phyloP scores from a whole-genome alignment of 2,329 filamentous ascomycete genomes.

The Mycosphaerella sp. region DNA sequence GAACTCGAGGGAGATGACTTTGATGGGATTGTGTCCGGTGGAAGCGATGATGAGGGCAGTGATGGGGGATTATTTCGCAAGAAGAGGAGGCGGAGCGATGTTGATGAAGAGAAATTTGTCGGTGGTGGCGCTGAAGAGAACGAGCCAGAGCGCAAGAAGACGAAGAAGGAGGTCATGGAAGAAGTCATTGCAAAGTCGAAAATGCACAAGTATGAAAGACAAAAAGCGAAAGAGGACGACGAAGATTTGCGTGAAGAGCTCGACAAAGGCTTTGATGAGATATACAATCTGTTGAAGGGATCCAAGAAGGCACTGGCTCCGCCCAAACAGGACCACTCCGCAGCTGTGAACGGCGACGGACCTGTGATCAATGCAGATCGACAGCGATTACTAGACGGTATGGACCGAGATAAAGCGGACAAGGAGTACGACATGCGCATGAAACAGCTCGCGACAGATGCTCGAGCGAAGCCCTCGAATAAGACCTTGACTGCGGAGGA shows the following conservation, averaged over 20 bases:
- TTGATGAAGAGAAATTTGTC: conserved; percentile 52
- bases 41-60: conserved; percentile 27
- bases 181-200: conserved; percentile 98
- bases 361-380: conserved; percentile 55
- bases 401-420: conserved; percentile 62
- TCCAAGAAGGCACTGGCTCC: conserved; percentile 43
- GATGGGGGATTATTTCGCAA: conserved; percentile 35
- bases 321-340: conserved; percentile 17
- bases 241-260: conserved; percentile 78
- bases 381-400: conserved; percentile 53
- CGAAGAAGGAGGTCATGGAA: conserved; percentile 95
- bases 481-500: conserved; percentile 91
- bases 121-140: conserved; percentile 47
- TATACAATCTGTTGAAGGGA: conserved; percentile 63
- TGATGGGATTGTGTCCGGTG: conserved; percentile 36
- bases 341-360: conserved; percentile 34
- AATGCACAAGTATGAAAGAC: conserved; percentile 86
- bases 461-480: conserved; percentile 75
- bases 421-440: conserved; percentile 83
- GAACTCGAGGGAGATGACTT: conserved; percentile 77
- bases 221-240: conserved; percentile 87
- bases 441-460: conserved; percentile 75
- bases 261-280: conserved; percentile 72
- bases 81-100: conserved; percentile 43
- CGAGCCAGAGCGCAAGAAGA: conserved; percentile 79